Evolutionary conservation across 192 early-diverging fungal species (phyloP).

Genomic region (Borealophlyctis nickersoniae): DNA sequence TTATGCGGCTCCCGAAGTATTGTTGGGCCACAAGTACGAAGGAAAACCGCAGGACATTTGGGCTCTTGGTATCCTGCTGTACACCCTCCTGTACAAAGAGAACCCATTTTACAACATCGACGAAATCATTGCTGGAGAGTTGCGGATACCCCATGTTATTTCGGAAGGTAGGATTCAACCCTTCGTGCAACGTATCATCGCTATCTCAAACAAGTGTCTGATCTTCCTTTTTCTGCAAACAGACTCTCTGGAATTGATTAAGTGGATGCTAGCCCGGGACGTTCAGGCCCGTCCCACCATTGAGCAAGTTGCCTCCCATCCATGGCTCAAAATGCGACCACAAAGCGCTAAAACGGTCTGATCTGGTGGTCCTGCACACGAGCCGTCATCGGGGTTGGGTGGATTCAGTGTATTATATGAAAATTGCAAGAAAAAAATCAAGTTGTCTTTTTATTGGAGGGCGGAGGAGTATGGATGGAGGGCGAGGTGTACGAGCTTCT

Average conservation of each 20-base stretch:
- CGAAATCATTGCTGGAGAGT: constrained; percentile 59
- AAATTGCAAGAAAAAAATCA: no score
- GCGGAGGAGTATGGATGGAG: no score
- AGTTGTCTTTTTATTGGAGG: no score
- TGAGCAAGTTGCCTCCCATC: constrained; percentile 49
- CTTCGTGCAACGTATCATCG: neutral
- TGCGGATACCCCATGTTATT: constrained; percentile 55
- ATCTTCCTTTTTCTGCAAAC: no score
- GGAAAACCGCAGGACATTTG: constrained; percentile 71
- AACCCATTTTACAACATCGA: constrained; percentile 75
- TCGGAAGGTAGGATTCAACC: constrained; percentile 44
- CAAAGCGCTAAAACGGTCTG: no score
- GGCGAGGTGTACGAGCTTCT: no score
- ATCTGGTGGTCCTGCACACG: no score
- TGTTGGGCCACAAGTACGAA: constrained; percentile 62
- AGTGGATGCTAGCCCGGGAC: constrained; percentile 57
- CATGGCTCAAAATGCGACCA: constrained; percentile 58
- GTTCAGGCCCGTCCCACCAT: constrained; percentile 49
- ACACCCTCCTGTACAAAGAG: constrained; percentile 66
- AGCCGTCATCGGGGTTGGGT: no score
- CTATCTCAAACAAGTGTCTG: no score
- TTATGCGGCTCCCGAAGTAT: constrained; percentile 66
- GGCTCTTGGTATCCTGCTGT: constrained; percentile 67
- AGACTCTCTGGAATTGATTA: constrained; percentile 51
- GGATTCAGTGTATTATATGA: no score